Evolutionary conservation across 2,329 filamentous ascomycete species (phyloP).

Genomic region (Dactylonectria macrodidyma): DNA sequence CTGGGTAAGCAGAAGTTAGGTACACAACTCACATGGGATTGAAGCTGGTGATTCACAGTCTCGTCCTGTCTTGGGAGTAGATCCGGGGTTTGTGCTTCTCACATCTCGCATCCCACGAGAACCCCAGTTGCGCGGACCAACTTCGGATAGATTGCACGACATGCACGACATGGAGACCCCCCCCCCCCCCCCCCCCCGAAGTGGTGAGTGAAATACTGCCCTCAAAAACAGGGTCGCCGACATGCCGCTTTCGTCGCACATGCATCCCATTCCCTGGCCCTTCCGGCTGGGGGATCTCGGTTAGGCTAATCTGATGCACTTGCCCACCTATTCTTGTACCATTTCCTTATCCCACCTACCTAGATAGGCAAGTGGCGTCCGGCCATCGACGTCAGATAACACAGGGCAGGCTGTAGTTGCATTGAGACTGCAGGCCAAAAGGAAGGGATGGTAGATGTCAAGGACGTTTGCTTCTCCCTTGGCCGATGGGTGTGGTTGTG

Average conservation of each 20-base stretch:
- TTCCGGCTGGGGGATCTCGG: slow-evolving; percentile 4
- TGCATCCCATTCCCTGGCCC: slow-evolving; percentile 4
- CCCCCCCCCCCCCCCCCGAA: neutral
- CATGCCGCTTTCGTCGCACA: slow-evolving; percentile 1
- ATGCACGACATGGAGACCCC: neutral
- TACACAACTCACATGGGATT: neutral
- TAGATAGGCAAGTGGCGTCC: slow-evolving; percentile 25
- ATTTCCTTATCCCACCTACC: slow-evolving; percentile 19
- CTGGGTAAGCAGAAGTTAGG: neutral
- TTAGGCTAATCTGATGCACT: slow-evolving; percentile 9
- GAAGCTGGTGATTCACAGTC: neutral
- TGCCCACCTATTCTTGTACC: slow-evolving; percentile 4
- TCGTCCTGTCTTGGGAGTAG: too few species aligned
- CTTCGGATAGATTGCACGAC: neutral
- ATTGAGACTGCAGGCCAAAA: too few species aligned
- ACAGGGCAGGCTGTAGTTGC: neutral
- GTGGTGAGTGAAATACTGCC: slow-evolving; percentile 1
- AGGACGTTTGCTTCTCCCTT: neutral
- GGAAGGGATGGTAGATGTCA: neutral
- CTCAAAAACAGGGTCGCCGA: neutral
- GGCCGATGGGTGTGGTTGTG: neutral
- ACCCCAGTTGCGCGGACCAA: neutral
- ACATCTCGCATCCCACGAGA: neutral
- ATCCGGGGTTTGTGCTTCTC: too few species aligned
- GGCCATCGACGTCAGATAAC: slow-evolving; percentile 1